Evolutionary conservation across 768 basidiomycete species (phyloP).

Genomic region (Collybia nuda): DNA sequence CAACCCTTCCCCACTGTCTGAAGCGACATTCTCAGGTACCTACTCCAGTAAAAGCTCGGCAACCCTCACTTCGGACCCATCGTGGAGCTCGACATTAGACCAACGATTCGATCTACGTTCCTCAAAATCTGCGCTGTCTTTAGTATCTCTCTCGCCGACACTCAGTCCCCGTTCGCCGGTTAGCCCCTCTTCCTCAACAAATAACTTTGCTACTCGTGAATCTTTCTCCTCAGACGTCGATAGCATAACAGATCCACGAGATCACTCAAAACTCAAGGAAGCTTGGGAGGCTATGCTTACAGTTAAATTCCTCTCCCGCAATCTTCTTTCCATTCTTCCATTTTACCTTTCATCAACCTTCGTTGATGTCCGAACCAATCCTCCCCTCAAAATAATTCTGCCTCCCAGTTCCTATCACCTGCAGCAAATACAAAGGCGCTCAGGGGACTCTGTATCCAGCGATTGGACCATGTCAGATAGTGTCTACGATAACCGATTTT

Average conservation of each 20-base stretch:
- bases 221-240: constrained; percentile 15
- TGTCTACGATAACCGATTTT: background rate
- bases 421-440: background rate
- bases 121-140: constrained; percentile 3
- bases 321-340: constrained; percentile 58
- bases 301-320: constrained; percentile 52
- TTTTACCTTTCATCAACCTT: constrained; percentile 65
- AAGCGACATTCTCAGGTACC: constrained; percentile 15
- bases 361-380: constrained; percentile 47
- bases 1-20: constrained; percentile 16
- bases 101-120: constrained; percentile 11
- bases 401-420: constrained; percentile 45
- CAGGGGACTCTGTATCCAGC: background rate
- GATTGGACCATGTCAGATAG: background rate
- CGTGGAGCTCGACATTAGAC: constrained; percentile 12
- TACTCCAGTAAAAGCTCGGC: constrained; percentile 21
- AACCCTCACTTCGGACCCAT: constrained; percentile 20
- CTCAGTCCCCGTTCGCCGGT: constrained; percentile 6
- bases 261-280: constrained; percentile 59
- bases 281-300: constrained; percentile 72
- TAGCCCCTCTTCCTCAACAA: background rate
- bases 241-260: constrained; percentile 43
- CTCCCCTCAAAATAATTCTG: constrained; percentile 50
- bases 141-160: constrained; percentile 5
- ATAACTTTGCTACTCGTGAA: constrained; percentile 2